These are phyloP conservation scores for Hypsizygus marmoreus DNA, from an alignment of 768 basidiomycete genomes.

Conservation along the genomic window DNA sequence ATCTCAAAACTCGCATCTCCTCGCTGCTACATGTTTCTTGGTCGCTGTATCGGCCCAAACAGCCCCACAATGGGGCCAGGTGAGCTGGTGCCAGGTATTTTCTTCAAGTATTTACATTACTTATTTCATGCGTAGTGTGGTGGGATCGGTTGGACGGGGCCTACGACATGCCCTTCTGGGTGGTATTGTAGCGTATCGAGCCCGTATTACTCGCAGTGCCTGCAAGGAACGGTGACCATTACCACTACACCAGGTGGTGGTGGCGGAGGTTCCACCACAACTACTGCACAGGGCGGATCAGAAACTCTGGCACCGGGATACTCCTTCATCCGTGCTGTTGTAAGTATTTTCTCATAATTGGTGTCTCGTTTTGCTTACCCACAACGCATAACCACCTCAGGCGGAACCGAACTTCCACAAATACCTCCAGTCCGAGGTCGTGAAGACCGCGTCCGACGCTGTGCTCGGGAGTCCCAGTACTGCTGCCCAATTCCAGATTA, in stretches of 20 bases:
- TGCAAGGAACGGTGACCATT: conserved; percentile 41
- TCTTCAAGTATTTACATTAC: too few relatives aligned
- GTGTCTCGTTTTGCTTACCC: too few relatives aligned
- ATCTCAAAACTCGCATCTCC: too few relatives aligned
- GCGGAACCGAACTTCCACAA: conserved; percentile 62
- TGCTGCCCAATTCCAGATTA: conserved; percentile 62
- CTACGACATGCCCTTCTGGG: conserved; percentile 50
- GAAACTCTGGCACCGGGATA: conserved; percentile 50
- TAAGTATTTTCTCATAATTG: conserved; percentile 24
- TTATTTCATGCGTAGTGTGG: conserved; percentile 44
- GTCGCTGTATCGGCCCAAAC: too few relatives aligned
- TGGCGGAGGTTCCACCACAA: too few relatives aligned
- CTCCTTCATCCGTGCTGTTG: conserved; percentile 60
- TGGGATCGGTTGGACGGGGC: conserved; percentile 51
- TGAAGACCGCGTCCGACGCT: conserved; percentile 43
- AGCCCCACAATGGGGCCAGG: conserved; percentile 38
- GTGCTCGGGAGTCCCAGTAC: conserved; percentile 50
- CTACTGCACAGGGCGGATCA: conserved; percentile 34
- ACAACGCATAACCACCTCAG: conserved; percentile 28
- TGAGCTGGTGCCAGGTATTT: conserved; percentile 12
- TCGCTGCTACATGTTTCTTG: too few relatives aligned
- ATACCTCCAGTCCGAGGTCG: conserved; percentile 55
- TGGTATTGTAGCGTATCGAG: conserved; percentile 47
- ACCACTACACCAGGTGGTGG: too few relatives aligned
- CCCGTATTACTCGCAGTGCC: conserved; percentile 55